Base-by-base conservation (phyloP, 805 yeast genomes). In the Lipomyces sp. region DNA sequence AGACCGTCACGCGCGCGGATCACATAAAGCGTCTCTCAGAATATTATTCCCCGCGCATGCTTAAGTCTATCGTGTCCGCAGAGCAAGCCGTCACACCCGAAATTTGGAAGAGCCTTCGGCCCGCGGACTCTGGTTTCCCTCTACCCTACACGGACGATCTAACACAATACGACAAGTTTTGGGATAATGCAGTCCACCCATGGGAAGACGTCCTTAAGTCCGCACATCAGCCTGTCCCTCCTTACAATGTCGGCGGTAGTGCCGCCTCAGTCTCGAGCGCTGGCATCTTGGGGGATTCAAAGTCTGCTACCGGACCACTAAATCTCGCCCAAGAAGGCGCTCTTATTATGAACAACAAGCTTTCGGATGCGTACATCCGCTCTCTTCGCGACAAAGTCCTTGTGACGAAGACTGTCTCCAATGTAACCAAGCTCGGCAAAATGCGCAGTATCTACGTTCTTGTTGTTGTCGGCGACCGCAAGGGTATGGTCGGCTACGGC, bases 401-500 rank as follows among this genome's bases (percentile, higher is more conserved):
- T 7, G 49, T 49, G 11, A 40, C 22, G 35, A 89, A 87, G 70
- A 74, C 86, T 45, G 98, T 91, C 23, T 82, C 89, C 48, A 87
- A 88, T 66, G 95, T 88, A 75, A 91, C 97, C 1, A 82, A 88
- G 35, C 86, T 87, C 74, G 97, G 97, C 67, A 89, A 88, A 67
- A 86, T 86, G 58, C 81, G 84, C 45, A 79, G 87, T 35, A 83
- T 81, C 67, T 91, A 86, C 69, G 84, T 89, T 0, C 69, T 93
- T 57, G 91, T 89, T 13, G 85, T 89, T 33, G 96, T 86, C 14
- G 98, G 98, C 42, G 95, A 93, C 69, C 78, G 82, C 48, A 85
- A 86, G 58, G 98, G 98, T 58, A 85, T 88, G 84, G 75, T 93
- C 53, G 98, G 98, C 33, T 74, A 90, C 43, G 98, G 98, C 43